Evolutionary conservation across 176 grass and related monocot genomes (phyloP).

Genomic region (Aegilops speltoides): DNA sequence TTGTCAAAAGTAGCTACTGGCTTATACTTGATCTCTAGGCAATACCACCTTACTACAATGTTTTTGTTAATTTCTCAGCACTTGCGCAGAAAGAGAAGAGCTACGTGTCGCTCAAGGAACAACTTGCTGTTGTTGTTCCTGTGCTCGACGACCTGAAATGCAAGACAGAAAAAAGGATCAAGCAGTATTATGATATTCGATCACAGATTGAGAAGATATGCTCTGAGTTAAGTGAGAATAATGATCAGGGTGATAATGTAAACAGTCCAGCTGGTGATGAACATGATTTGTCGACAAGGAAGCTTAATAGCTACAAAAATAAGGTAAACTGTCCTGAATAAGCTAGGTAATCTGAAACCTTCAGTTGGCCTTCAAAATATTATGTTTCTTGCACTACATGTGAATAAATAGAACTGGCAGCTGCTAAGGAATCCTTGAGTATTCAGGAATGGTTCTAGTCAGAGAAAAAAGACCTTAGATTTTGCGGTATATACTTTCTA

Average conservation of each 20-base stretch:
- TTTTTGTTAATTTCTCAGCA: neutral
- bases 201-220: no score
- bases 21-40: no score
- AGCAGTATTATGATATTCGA: no score
- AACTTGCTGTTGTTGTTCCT: no score
- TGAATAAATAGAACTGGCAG: neutral
- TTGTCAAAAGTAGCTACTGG: no score
- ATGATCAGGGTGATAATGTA: neutral
- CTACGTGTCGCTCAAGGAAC: no score
- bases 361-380: neutral
- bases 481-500: neutral
- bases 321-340: constrained; percentile 51
- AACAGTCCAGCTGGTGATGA: constrained; percentile 41
- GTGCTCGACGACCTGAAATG: no score
- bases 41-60: no score
- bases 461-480: neutral
- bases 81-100: no score
- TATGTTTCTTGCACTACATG: neutral
- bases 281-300: constrained; percentile 76
- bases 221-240: no score
- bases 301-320: constrained; percentile 92
- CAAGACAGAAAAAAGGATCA: no score
- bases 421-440: neutral
- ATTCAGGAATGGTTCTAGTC: neutral
- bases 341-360: neutral